Evolutionary conservation across 2,329 filamentous ascomycete species (phyloP), one percentile per base, ranked within the genome.

Genomic region (Ophiocordyceps australis): DNA sequence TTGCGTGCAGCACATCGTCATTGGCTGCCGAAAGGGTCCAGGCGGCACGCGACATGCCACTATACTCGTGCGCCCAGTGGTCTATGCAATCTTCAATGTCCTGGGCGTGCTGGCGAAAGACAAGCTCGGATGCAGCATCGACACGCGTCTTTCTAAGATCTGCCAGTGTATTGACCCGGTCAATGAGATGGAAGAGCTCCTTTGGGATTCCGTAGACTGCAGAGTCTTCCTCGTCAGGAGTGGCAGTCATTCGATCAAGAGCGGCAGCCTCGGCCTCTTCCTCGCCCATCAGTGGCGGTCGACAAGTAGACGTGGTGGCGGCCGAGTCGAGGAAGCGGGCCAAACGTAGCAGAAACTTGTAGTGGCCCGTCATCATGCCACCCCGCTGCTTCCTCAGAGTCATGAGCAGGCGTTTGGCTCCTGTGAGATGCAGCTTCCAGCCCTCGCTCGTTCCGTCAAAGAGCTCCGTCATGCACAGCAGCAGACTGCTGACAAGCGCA

Each of bases 341-440:
- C 28, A 38, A 42, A 25, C 28, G 46, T 24, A 42, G 38, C 24
- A 46, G 44, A 23, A 56, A 57, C 5, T 50, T 42, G 30, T 49
- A 47, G n/a, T 50, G 42, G 14, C 49, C 50, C 2, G 51, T 51
- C n/a, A 38, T 34, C 22, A 40, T 39, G 14, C 49, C 42, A 11
- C 43, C 40, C 11, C 40, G 34, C 22, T 47, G 38, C 14, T 39
- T 38, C 22, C 40, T 42, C 7, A 48, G 32, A 0, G 49, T 43
- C 4, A 43, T 38, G 7, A 55, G 33, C 4, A 55, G 40, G 3
- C 47, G 38, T 30, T 52, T 50, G n/a, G 52, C 53, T 5, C 50
- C 52, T 27, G 52, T 47, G 12, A 56, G 41, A 29, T 56, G 52
- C 27, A 52, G 43, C 36, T 54, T 50, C 52, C 52, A 56, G 3